These are phyloP conservation scores for Podospora tetraspora DNA, from an alignment of 495 filamentous ascomycete species.

Conservation along the genomic window DNA sequence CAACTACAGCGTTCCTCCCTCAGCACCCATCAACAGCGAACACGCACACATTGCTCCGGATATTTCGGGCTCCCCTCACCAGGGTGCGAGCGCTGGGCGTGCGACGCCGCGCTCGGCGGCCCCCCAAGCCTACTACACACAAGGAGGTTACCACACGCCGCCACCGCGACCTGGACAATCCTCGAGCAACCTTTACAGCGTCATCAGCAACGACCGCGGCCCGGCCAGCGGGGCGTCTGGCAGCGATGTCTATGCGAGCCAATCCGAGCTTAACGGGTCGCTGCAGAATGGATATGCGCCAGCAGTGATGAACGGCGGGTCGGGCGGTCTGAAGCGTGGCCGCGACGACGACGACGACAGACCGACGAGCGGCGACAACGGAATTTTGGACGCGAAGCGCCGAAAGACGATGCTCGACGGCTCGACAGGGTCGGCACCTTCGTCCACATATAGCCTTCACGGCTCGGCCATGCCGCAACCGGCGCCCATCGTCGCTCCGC, in stretches of 20 bases:
- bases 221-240: constrained; percentile 59
- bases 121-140: constrained; percentile 66
- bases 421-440: constrained; percentile 25
- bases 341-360: constrained; percentile 74
- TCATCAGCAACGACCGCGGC: constrained; percentile 78
- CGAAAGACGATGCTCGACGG: constrained; percentile 73
- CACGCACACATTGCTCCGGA: constrained; percentile 80
- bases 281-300: constrained; percentile 49
- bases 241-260: constrained; percentile 64
- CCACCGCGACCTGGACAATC: constrained; percentile 67
- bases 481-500: constrained; percentile 31
- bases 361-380: constrained; percentile 55
- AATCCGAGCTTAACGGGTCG: constrained; percentile 36
- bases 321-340: constrained; percentile 68
- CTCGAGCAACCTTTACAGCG: constrained; percentile 80
- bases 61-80: constrained; percentile 84
- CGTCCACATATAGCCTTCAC: constrained; percentile 33
- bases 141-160: constrained; percentile 69
- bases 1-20: constrained; percentile 63
- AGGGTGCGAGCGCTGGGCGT: constrained; percentile 68
- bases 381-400: constrained; percentile 66
- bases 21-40: constrained; percentile 63
- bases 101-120: constrained; percentile 78
- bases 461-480: constrained; percentile 42
- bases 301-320: constrained; percentile 61